Evolutionary conservation across 768 basidiomycete genomes (phyloP).

Genomic region (Paxillus ammoniavirescens): DNA sequence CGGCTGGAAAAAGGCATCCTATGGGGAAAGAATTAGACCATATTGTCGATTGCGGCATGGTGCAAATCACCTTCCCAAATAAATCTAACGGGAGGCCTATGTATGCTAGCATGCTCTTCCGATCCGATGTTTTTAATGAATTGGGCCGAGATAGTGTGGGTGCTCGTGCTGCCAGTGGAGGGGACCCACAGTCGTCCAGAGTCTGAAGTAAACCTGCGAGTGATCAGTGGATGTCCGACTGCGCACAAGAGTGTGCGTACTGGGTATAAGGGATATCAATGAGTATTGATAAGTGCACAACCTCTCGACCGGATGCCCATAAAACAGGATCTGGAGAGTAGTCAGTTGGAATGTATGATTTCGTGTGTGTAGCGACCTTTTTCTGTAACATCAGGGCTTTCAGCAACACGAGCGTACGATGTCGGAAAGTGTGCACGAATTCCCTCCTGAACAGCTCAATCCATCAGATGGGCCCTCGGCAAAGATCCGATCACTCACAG

Average conservation of each 20-base stretch:
- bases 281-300: slow-evolving; percentile 98
- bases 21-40: slow-evolving; percentile 3
- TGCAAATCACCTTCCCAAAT: slow-evolving; percentile 73
- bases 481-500: slow-evolving; percentile 43
- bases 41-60: neutral
- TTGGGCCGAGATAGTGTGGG: slow-evolving; percentile 69
- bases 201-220: slow-evolving; percentile 76
- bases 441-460: slow-evolving; percentile 60
- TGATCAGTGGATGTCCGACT: slow-evolving; percentile 3
- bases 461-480: neutral
- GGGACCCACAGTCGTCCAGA: slow-evolving; percentile 89
- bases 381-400: slow-evolving; percentile 95
- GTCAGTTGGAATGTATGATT: slow-evolving; percentile 9
- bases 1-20: slow-evolving; percentile 97
- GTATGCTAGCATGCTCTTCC: slow-evolving; percentile 86
- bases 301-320: slow-evolving; percentile 92
- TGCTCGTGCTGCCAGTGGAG: slow-evolving; percentile 64
- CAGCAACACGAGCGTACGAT: slow-evolving; percentile 88
- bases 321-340: slow-evolving; percentile 82
- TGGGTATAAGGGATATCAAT: slow-evolving; percentile 88
- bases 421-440: slow-evolving; percentile 89
- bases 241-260: slow-evolving; percentile 34
- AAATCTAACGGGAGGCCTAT: slow-evolving; percentile 91
- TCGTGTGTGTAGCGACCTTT: slow-evolving; percentile 49
- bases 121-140: slow-evolving; percentile 83